These are phyloP conservation scores for Barnettozyma vustinii DNA, from an alignment of 805 yeast species.

Conservation along the genomic window DNA sequence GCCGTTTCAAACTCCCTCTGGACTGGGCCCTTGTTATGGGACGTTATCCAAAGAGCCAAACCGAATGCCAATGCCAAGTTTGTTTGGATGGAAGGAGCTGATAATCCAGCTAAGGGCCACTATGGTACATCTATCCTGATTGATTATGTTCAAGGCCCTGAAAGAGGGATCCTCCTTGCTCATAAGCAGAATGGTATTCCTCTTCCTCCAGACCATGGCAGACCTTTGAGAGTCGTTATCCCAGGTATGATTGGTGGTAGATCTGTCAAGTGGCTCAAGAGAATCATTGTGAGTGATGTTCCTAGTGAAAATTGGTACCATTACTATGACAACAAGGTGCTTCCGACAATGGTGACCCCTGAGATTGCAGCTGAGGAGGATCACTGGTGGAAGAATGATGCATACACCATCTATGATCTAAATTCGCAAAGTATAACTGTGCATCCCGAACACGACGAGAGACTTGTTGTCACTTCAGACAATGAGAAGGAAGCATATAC, in stretches of 20 bases:
- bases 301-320: slow-evolving; percentile 35
- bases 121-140: slow-evolving; percentile 30
- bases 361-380: slow-evolving; percentile 29
- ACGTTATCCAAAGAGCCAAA: slow-evolving; percentile 23
- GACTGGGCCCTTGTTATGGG: slow-evolving; percentile 30
- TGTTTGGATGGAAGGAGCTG: slow-evolving; percentile 32
- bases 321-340: slow-evolving; percentile 31
- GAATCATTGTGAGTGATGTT: slow-evolving; percentile 25
- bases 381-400: slow-evolving; percentile 33
- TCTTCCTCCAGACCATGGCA: slow-evolving; percentile 32
- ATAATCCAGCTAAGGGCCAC: slow-evolving; percentile 28
- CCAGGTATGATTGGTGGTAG: slow-evolving; percentile 36
- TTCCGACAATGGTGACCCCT: slow-evolving; percentile 33
- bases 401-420: slow-evolving; percentile 31
- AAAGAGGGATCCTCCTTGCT: slow-evolving; percentile 28
- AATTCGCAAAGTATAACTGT: slow-evolving; percentile 31
- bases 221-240: slow-evolving; percentile 29
- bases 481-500: slow-evolving; percentile 15
- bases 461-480: slow-evolving; percentile 8
- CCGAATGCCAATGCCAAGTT: slow-evolving; percentile 26
- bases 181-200: slow-evolving; percentile 31
- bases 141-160: slow-evolving; percentile 29
- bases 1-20: slow-evolving; percentile 31
- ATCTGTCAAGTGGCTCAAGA: slow-evolving; percentile 32
- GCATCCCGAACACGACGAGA: slow-evolving; percentile 27